A percentile compares a stretch with the other conserved stretches of the same genome.
phyloP scores from a whole-genome alignment of 2,329 filamentous ascomycete species.

The Teratosphaeria destructans region DNA sequence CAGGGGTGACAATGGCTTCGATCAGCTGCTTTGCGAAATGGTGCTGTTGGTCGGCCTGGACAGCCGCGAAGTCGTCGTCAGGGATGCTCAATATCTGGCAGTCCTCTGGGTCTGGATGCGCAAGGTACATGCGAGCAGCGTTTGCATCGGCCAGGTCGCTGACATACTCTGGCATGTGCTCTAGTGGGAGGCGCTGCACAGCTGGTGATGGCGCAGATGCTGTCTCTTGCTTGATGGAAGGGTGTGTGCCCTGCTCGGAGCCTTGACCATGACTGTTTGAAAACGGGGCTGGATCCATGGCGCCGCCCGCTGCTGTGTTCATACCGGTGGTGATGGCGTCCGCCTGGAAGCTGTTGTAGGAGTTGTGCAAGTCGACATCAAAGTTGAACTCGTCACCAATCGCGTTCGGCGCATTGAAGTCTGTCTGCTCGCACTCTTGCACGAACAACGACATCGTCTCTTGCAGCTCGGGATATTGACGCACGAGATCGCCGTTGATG shows the following conservation, averaged over 20 bases:
- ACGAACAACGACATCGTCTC: not conserved
- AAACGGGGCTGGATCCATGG: not conserved
- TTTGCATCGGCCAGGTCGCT: not conserved
- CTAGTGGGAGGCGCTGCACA: not conserved
- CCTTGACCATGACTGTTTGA: not conserved
- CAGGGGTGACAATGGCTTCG: not conserved
- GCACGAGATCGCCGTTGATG: not conserved
- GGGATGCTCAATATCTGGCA: not conserved
- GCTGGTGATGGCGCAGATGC: not conserved
- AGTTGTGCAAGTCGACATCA: not conserved
- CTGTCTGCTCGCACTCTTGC: not conserved
- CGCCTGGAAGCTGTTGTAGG: not conserved
- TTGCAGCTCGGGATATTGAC: not conserved
- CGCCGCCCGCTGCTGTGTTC: not conserved
- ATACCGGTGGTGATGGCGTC: not conserved
- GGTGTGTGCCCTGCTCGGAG: not conserved
- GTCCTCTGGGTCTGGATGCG: not conserved
- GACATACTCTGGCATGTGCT: not conserved
- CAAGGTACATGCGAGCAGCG: not conserved
- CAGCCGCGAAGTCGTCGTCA: conserved; percentile 1
- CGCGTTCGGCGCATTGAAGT: not conserved
- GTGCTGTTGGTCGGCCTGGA: conserved; percentile 1
- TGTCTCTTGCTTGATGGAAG: not conserved
- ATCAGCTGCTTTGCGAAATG: not conserved
- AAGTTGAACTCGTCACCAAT: not conserved